phyloP scores from a whole-genome alignment of 192 early-diverging fungal genomes.

The Coemansia sp. region DNA sequence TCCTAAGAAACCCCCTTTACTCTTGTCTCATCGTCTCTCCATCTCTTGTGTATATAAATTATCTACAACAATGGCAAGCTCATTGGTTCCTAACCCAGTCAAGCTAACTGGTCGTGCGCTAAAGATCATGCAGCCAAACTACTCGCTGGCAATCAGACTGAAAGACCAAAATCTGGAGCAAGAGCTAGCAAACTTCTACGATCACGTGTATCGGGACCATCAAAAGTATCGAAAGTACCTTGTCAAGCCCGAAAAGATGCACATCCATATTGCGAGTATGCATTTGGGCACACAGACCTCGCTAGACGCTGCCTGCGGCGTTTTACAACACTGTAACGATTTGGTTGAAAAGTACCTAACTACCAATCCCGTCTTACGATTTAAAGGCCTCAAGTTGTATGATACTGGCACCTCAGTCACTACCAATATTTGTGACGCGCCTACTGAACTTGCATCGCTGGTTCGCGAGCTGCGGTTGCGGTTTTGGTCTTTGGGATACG shows the following conservation, averaged over 20 bases:
- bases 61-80: background rate
- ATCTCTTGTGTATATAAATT: background rate
- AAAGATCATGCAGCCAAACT: slow-evolving; percentile 18
- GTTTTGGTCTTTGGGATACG: slow-evolving; percentile 22
- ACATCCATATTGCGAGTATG: background rate
- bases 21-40: background rate
- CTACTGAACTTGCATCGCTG: background rate
- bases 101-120: background rate
- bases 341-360: background rate
- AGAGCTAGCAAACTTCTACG: background rate
- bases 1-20: background rate
- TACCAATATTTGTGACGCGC: background rate
- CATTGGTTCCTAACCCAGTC: background rate
- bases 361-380: background rate
- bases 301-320: background rate
- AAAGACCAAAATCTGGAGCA: background rate
- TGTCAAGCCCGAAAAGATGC: slow-evolving; percentile 11
- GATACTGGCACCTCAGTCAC: slow-evolving; percentile 8
- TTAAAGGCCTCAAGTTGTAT: background rate
- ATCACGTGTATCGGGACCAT: background rate
- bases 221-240: slow-evolving; percentile 19
- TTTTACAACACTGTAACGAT: background rate
- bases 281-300: background rate
- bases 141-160: slow-evolving; percentile 13
- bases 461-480: slow-evolving; percentile 12